Percentiles rank a stretch among this genome's conserved stretches.
Evolutionary conservation across 176 grass and related monocot genomes (phyloP).

Genomic region (Paspalum vaginatum): DNA sequence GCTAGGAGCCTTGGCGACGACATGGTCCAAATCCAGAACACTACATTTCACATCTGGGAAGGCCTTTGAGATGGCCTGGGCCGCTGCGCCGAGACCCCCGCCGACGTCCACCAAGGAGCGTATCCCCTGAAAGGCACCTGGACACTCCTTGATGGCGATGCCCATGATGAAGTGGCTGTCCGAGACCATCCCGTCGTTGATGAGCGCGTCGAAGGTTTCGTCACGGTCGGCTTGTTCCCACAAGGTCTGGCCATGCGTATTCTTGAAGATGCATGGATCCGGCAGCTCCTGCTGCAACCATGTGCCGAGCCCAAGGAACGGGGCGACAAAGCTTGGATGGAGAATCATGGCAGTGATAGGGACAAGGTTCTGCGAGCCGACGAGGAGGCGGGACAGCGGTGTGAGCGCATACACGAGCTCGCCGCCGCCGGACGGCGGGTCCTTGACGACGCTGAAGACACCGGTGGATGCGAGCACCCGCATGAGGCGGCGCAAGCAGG

Average conservation of each 20-base stretch:
- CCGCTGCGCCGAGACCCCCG: conserved; percentile 32
- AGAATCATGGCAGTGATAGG: neutral
- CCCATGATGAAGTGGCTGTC: conserved; percentile 35
- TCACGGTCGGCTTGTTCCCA: conserved; percentile 14
- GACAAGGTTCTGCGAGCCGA: neutral
- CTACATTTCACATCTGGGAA: conserved; percentile 49
- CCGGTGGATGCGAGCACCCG: neutral
- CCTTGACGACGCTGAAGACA: neutral
- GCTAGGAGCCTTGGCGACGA: conserved; percentile 25
- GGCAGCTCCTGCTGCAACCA: conserved; percentile 33
- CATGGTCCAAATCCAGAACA: conserved; percentile 56
- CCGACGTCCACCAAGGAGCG: conserved; percentile 56
- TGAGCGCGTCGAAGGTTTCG: neutral
- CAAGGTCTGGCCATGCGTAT: neutral
- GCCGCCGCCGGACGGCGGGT: too few relatives aligned
- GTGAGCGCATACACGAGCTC: conserved; percentile 29
- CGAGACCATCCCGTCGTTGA: conserved; percentile 46
- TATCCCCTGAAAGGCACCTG: conserved; percentile 36
- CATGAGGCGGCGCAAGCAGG: conserved; percentile 19
- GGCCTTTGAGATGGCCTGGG: conserved; percentile 35
- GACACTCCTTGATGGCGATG: neutral
- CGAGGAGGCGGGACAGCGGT: conserved; percentile 15
- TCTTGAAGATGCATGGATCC: neutral
- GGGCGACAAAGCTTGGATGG: neutral
- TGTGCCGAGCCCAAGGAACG: neutral